Evolutionary conservation across 805 yeast genomes (phyloP), one percentile per base, ranked within the genome.

Genomic region (Schwanniomyces sp.): DNA sequence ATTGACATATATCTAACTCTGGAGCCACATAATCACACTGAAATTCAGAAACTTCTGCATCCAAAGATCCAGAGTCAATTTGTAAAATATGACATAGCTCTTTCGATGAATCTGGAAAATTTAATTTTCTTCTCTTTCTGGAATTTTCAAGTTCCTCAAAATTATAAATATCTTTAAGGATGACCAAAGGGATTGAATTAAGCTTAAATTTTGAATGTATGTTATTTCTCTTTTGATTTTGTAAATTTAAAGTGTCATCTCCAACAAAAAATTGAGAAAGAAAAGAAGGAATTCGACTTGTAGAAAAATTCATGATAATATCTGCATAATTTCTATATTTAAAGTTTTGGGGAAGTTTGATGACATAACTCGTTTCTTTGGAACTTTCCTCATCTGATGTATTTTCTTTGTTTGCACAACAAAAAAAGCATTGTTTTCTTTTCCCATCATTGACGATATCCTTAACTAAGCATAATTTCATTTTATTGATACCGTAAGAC

Each of bases 401-500:
- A 8, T 44, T 21, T 9, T 21, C 27, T 11, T 14, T 7, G 21
- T 14, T 7, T 7, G 11, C 14, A 40, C 42, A 44, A 2, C 7
- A 11, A 7, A 38, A n/a, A 17, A 37, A n/a, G 4, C 17, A 18
- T 7, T 29, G 27, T 21, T 38, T 44, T 1, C 12, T 5, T 28
- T 44, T 44, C 10, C 34, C 34, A 16, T n/a, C 34, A 12, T 14
- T 28, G 14, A 3, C 5, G 21, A 7, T 4, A 27, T 46, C 40
- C 3, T 26, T 21, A 8, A 58, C 53, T 34, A 47, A 43, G 11
- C 48, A 52, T 4, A 59, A 18, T 16, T 51, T 44, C 25, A 61
- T 44, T 6, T 52, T 16, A 40, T 46, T 47, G 9, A 66, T 41
- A 1, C 73, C 73, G 46, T 50, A 57, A 25, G 55, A 47, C 17